Percentiles rank a stretch among this genome's conserved stretches.
Evolutionary conservation across 2,329 filamentous ascomycete species (phyloP).

Genomic region (Graphium sp.): DNA sequence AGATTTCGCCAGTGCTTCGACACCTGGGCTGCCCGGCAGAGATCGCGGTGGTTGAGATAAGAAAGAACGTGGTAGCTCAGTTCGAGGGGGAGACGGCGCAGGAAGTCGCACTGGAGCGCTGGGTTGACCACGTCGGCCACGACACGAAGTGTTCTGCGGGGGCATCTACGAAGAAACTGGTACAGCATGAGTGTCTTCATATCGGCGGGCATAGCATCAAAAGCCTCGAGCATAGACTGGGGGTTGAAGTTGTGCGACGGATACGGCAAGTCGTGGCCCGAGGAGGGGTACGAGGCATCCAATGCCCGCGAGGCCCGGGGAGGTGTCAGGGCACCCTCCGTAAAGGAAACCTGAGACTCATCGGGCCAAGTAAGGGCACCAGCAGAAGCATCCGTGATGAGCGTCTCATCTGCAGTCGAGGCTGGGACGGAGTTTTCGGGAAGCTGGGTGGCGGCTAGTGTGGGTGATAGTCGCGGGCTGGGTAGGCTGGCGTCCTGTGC

Average conservation of each 20-base stretch:
- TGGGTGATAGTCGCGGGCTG: constrained; percentile 86
- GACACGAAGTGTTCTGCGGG: constrained; percentile 74
- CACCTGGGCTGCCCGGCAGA: constrained; percentile 82
- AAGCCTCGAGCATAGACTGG: constrained; percentile 73
- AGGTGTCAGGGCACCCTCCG: constrained; percentile 11
- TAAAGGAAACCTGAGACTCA: constrained; percentile 22
- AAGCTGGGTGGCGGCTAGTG: constrained; percentile 54
- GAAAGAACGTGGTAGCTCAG: constrained; percentile 75
- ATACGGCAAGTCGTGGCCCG: constrained; percentile 9
- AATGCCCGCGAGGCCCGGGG: constrained; percentile 9
- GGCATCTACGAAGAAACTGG: constrained; percentile 76
- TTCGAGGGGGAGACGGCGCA: constrained; percentile 69
- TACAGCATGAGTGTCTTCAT: constrained; percentile 97
- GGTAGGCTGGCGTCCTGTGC: constrained; percentile 78
- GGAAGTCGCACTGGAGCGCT: constrained; percentile 84
- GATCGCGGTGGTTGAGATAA: constrained; percentile 69
- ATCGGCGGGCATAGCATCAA: constrained; percentile 78
- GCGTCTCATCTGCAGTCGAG: background rate
- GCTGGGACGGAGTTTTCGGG: constrained; percentile 19
- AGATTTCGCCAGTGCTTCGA: constrained; percentile 88
- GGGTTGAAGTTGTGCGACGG: constrained; percentile 47
- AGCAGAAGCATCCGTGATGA: constrained; percentile 6
- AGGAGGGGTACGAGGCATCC: constrained; percentile 11
- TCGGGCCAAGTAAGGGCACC: constrained; percentile 18
- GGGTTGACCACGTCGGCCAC: constrained; percentile 87